Base-by-base conservation (phyloP, 306 rosid genomes). In the Ochetophila trinervis region DNA sequence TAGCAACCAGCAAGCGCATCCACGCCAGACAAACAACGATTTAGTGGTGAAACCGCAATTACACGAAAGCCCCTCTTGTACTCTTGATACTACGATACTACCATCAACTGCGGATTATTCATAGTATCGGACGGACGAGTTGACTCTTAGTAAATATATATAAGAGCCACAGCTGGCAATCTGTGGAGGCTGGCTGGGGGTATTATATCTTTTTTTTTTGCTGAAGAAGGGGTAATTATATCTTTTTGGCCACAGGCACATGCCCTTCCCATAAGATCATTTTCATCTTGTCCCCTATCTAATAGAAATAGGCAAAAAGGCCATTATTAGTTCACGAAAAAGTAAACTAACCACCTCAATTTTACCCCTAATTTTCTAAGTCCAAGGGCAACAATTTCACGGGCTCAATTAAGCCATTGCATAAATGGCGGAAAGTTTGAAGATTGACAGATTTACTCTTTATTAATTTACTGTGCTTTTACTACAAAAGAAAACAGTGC, bases 21-120 rank as follows among this genome's bases (percentile, higher is more conserved):
- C 60, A 57, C 44, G 68, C 63, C 67, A 73, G 61, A 30, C 19
- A 59, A 34, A 27, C 32, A 21, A 18, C 51, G 65, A 48, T 55
- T 42, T 42, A 34, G 53, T 65, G 73, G 68, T 58, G 72, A 22
- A 3, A 15, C 8, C 18, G 7, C 8, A 18, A 5, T 49, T 49
- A 50, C 19, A 7, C 19, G 17, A 50, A 16, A 4, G 6, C 6
- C 54, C 21, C 19, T 49, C 11, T 12, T 19, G 6, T 1, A 17
- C 11, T 4, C 4, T 40, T 11, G 8, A 2, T 27, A 16, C 47
- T 32, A 40, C 80, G 24, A 18, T 18, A 47, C 22, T 19, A 55
- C 62, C 68, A 52, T 12, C 4, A 0, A 11, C 48, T 5, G 30
- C 20, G 5, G 4, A 42, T 9, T 8, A 42, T 9, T 8, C 45